These are phyloP conservation scores for Phallus indusiatus DNA, from an alignment of 768 basidiomycete species.

Conservation along the genomic window DNA sequence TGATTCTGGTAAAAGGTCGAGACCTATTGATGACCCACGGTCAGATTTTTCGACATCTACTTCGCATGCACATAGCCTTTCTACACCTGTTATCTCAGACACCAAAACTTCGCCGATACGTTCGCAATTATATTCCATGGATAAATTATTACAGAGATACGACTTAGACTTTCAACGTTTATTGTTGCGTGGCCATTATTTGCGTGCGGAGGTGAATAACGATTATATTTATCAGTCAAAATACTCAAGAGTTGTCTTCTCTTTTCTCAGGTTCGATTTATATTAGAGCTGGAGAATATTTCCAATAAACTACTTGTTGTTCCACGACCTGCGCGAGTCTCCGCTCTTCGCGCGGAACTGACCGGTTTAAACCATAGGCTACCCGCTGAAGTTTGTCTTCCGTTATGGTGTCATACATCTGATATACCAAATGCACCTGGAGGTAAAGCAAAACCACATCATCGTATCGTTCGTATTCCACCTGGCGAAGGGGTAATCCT, in stretches of 20 bases:
- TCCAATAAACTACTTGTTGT: constrained; percentile 86
- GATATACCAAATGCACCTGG: constrained; percentile 34
- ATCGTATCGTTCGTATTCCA: constrained; percentile 93
- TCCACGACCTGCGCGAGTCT: constrained; percentile 88
- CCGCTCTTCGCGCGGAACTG: constrained; percentile 91
- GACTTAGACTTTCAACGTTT: constrained; percentile 57
- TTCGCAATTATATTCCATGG: constrained; percentile 33
- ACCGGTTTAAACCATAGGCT: constrained; percentile 93
- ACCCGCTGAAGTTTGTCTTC: constrained; percentile 91
- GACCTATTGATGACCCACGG: constrained; percentile 63
- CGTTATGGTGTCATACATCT: constrained; percentile 77
- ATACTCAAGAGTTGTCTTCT: not conserved
- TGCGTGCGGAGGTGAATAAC: constrained; percentile 65
- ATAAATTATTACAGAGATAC: constrained; percentile 57
- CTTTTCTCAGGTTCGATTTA: constrained; percentile 62
- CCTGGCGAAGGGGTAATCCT: constrained; percentile 96
- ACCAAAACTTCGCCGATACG: constrained; percentile 20
- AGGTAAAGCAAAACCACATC: constrained; percentile 57
- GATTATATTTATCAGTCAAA: not conserved
- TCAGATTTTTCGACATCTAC: constrained; percentile 23
- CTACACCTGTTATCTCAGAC: constrained; percentile 33
- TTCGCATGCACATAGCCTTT: constrained; percentile 54
- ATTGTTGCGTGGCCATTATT: constrained; percentile 79
- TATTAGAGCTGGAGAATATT: constrained; percentile 84
- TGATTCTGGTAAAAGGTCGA: constrained; percentile 24